Percentiles rank a stretch among this genome's conserved stretches.
Evolutionary conservation across 371 early-diverging fungal genomes (phyloP).

Genomic region (Enterospora canceri): DNA sequence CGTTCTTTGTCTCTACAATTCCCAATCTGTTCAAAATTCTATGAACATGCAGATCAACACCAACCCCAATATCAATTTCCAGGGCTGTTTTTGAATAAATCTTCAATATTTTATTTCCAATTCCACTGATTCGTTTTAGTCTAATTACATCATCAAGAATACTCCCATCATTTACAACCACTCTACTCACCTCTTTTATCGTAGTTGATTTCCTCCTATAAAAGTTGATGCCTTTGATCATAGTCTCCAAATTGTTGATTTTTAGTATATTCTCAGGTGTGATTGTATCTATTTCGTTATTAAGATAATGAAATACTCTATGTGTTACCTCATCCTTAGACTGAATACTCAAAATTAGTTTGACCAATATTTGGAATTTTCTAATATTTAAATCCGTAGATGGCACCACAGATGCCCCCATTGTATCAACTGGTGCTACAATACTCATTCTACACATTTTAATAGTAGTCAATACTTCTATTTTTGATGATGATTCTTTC

Average conservation of each 20-base stretch:
- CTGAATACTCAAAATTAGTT: constrained; percentile 79
- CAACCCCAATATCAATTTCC: constrained; percentile 68
- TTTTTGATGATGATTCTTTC: too few relatives aligned
- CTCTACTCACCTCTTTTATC: not conserved
- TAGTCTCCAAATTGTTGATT: too few relatives aligned
- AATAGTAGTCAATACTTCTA: too few relatives aligned
- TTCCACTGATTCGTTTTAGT: constrained; percentile 64
- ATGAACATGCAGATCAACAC: constrained; percentile 94
- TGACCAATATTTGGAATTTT: constrained; percentile 72
- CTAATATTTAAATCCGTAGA: constrained; percentile 31
- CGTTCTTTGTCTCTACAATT: constrained; percentile 63
- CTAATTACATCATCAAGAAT: constrained; percentile 17
- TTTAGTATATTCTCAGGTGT: too few relatives aligned
- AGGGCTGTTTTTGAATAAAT: constrained; percentile 36
- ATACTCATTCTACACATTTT: constrained; percentile 16
- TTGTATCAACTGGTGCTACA: constrained; percentile 77
- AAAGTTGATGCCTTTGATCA: not conserved
- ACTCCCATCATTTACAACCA: too few relatives aligned
- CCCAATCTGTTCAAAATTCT: constrained; percentile 76
- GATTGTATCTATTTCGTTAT: too few relatives aligned
- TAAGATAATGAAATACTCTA: constrained; percentile 18
- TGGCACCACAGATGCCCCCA: constrained; percentile 66
- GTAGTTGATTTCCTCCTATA: constrained; percentile 73
- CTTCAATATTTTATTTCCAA: constrained; percentile 85
- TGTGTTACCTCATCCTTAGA: constrained; percentile 71